These are phyloP conservation scores for Phytophthora tentaculata DNA, from an alignment of 352 stramenopile species.

Conservation along the genomic window DNA sequence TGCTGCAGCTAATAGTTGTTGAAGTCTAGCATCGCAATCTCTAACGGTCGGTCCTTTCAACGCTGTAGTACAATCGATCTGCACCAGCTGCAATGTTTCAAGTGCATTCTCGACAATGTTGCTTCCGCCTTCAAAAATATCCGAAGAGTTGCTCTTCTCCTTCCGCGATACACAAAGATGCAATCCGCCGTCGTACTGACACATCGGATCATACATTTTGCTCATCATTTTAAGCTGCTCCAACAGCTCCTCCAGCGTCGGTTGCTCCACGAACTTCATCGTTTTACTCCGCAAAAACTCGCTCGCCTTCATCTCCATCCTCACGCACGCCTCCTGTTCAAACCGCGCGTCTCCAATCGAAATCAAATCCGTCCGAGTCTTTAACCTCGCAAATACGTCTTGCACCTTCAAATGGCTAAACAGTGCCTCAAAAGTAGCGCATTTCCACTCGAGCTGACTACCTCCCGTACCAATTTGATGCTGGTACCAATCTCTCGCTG, in stretches of 20 bases:
- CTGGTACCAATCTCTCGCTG: constrained; percentile 64
- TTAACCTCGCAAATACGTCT: constrained; percentile 36
- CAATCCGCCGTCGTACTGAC: constrained; percentile 42
- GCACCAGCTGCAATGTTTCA: constrained; percentile 41
- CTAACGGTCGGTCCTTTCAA: not conserved
- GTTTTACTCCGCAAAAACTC: constrained; percentile 54
- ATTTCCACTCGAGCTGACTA: constrained; percentile 59
- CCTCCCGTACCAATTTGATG: constrained; percentile 41
- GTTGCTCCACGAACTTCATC: constrained; percentile 58
- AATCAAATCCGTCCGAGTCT: constrained; percentile 48
- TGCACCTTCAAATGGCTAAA: constrained; percentile 56
- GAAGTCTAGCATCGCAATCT: constrained; percentile 13
- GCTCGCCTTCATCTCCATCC: constrained; percentile 42
- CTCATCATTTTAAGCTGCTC: constrained; percentile 52
- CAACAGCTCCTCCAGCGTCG: constrained; percentile 50
- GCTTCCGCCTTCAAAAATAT: constrained; percentile 3
- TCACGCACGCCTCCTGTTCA: constrained; percentile 60
- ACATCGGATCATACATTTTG: constrained; percentile 48
- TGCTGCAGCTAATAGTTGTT: constrained; percentile 21
- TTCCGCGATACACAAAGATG: constrained; percentile 50
- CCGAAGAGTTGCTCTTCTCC: constrained; percentile 4
- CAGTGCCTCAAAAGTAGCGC: constrained; percentile 55
- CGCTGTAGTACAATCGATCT: constrained; percentile 29
- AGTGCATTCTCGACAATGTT: constrained; percentile 16
- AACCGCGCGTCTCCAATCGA: constrained; percentile 62